phyloP scores from a whole-genome alignment of 306 rosid species.

The Lathyrus tuberosus region DNA sequence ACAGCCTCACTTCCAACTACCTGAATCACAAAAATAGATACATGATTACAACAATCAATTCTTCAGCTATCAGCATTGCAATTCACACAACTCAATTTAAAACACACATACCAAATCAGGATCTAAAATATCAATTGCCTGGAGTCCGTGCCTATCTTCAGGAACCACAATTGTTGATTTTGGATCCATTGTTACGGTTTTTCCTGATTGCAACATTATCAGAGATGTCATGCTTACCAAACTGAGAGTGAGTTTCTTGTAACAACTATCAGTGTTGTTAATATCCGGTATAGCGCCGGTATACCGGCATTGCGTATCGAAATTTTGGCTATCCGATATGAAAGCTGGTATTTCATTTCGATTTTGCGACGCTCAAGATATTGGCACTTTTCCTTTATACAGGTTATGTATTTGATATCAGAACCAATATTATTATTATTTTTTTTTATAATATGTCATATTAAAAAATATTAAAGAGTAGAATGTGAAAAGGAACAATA shows the following conservation, averaged over 20 bases:
- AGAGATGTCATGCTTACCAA: neutral
- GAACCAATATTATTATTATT: too few relatives aligned
- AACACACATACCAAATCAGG: constrained; percentile 81
- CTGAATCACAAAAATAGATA: constrained; percentile 52
- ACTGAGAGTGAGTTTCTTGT: neutral
- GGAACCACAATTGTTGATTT: constrained; percentile 73
- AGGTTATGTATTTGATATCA: too few relatives aligned
- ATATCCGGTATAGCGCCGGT: too few relatives aligned
- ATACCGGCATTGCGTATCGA: too few relatives aligned
- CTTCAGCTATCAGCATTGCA: neutral
- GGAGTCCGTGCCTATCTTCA: constrained; percentile 83
- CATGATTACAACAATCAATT: constrained; percentile 31
- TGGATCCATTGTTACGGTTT: constrained; percentile 65
- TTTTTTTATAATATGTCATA: too few relatives aligned
- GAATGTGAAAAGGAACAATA: too few relatives aligned
- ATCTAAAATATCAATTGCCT: constrained; percentile 84
- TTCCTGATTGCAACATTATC: constrained; percentile 57
- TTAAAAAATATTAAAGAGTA: too few relatives aligned
- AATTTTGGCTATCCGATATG: too few relatives aligned
- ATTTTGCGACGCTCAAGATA: too few relatives aligned
- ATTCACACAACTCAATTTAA: neutral
- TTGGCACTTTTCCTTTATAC: too few relatives aligned
- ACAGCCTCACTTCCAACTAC: constrained; percentile 78
- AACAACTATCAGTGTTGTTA: too few relatives aligned
- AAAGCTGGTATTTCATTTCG: too few relatives aligned